Evolutionary conservation across 352 stramenopile species (phyloP), one percentile per base, ranked within the genome.

Genomic region (Pythium dissimile): DNA sequence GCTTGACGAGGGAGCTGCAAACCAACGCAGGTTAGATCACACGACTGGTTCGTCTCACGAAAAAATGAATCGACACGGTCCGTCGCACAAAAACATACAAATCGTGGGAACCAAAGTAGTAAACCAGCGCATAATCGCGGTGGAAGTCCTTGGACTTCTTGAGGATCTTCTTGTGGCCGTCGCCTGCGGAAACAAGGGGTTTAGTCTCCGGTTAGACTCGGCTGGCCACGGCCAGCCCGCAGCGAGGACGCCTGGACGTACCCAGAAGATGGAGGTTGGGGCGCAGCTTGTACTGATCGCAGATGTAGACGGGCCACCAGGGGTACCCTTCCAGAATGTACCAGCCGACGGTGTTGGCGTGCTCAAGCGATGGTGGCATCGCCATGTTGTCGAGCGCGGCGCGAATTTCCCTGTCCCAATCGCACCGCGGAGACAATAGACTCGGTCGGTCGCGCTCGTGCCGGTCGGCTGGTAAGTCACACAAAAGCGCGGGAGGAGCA

Each of bases 301-400:
- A 92, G 50, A 94, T 73, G 69, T 88, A 92, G 55, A 92, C 82
- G 47, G 84, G 84, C 84, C 84, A 94, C 84, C 84, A 94, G 8
- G 84, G 84, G 66, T 75, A 91, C 18, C 84, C 84, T 61, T 92
- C 82, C 12, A 94, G 73, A 54, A 94, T 92, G 69, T 88, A 84
- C 84, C 84, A 94, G 41, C 77, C 84, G 35, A 94, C 77, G 6
- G 79, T 87, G 65, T 93, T 89, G 43, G 73, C 41, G 44, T 57
- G 43, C 23, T 35, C 31, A 20, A 38, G 26, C 41, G 42, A 43
- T 35, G 45, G 42, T 13, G 39, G 37, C 43, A 43, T 20, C 49
- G 31, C 30, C 41, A 31, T 38, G 38, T 42, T n/a, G 5, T 23
- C 18, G 11, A 43, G 23, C n/a, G n/a, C n/a, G n/a, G n/a, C n/a